These are phyloP conservation scores for Plectosphaerella plurivora DNA, from an alignment of 2,329 filamentous ascomycete species.

Conservation along the genomic window DNA sequence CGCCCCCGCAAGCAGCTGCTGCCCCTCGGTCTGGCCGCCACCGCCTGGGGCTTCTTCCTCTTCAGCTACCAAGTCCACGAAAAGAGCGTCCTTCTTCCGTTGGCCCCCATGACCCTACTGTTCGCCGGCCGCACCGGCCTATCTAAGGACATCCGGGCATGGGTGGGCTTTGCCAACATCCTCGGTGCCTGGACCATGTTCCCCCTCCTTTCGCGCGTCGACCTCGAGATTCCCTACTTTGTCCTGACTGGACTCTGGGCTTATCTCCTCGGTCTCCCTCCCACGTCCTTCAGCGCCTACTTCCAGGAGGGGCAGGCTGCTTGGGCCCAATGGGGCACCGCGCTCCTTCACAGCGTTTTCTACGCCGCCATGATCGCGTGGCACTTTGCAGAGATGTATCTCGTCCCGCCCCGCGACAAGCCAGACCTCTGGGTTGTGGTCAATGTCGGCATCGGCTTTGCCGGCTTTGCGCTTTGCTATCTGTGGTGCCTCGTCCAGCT, in stretches of 20 bases:
- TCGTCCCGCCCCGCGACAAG: constrained; percentile 67
- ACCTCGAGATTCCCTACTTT: constrained; percentile 77
- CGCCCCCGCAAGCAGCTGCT: constrained; percentile 73
- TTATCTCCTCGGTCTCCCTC: constrained; percentile 83
- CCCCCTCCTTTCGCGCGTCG: constrained; percentile 80
- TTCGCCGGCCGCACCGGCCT: constrained; percentile 76
- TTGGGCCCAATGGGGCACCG: constrained; percentile 54
- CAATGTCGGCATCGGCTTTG: constrained; percentile 82
- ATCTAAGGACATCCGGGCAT: constrained; percentile 70
- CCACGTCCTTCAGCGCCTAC: constrained; percentile 67
- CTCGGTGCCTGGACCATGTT: constrained; percentile 92
- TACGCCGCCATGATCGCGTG: constrained; percentile 75
- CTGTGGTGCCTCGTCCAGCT: constrained; percentile 81
- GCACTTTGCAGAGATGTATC: constrained; percentile 71
- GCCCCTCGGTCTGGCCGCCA: constrained; percentile 74
- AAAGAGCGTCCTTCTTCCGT: constrained; percentile 88
- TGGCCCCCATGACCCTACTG: constrained; percentile 89
- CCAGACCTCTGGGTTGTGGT: constrained; percentile 93
- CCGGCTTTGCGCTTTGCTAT: constrained; percentile 83
- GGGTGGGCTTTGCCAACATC: constrained; percentile 95
- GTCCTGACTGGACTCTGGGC: constrained; percentile 86
- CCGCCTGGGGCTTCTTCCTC: constrained; percentile 94
- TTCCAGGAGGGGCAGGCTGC: constrained; percentile 43
- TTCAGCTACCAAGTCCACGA: constrained; percentile 98
- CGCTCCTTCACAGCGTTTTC: constrained; percentile 67